Conservation (phyloP, 1,284 basidiomycete genomes). For the Ceratobasidium sp. region DNA sequence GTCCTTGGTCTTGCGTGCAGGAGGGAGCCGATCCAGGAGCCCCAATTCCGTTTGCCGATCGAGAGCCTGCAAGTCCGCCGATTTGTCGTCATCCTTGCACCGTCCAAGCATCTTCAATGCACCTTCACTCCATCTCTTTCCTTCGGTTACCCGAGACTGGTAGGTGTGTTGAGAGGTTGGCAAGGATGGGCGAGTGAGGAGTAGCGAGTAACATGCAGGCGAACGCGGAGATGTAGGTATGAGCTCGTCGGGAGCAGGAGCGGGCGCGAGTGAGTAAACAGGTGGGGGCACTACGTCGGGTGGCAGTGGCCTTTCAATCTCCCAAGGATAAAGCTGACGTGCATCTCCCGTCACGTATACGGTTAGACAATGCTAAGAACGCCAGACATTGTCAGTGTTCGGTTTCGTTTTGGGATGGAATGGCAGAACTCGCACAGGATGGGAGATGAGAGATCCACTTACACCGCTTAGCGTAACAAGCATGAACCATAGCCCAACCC, state of each 20-base stretch:
- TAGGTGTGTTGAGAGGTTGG: neutral
- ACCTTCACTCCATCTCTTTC: conserved; percentile 12
- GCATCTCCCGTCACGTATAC: conserved; percentile 33
- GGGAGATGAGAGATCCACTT: too few species aligned
- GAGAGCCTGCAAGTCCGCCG: neutral
- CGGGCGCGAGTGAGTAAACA: conserved; percentile 13
- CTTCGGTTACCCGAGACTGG: neutral
- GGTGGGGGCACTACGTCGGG: conserved; percentile 11
- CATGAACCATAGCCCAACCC: conserved; percentile 37
- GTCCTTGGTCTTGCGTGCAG: conserved; percentile 21
- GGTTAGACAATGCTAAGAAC: conserved; percentile 13
- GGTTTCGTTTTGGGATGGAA: neutral
- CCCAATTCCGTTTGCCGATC: neutral
- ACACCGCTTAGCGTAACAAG: conserved; percentile 26
- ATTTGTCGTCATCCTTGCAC: neutral
- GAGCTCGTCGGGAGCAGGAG: conserved; percentile 5
- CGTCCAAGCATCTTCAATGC: conserved; percentile 1
- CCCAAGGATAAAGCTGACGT: conserved; percentile 32
- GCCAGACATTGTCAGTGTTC: neutral
- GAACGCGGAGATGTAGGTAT: too few species aligned
- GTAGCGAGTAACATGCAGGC: neutral
- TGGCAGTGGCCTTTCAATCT: conserved; percentile 5
- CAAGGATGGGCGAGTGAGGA: neutral
- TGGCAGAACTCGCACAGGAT: too few species aligned
- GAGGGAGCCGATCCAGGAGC: conserved; percentile 12